These are phyloP conservation scores for Symbiodinium pilosum DNA, from an alignment of 73 alveolate species.

Conservation along the genomic window DNA sequence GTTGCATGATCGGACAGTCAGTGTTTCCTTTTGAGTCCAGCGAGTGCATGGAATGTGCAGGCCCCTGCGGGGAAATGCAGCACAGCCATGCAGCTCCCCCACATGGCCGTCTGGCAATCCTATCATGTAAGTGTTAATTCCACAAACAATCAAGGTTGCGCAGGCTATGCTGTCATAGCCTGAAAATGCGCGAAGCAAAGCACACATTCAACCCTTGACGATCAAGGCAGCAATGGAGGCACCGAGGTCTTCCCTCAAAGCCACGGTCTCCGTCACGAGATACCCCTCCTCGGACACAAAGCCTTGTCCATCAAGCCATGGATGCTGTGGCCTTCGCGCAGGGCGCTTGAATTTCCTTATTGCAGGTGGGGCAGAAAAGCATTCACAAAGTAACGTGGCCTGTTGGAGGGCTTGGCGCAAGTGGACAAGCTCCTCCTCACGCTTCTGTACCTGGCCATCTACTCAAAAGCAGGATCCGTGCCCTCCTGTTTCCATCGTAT, in stretches of 20 bases:
- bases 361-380: too few species aligned
- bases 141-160: too few species aligned
- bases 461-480: too few species aligned
- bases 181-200: too few species aligned
- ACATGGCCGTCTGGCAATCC: not conserved
- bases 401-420: conserved; percentile 76
- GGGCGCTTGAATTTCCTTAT: too few species aligned
- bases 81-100: not conserved
- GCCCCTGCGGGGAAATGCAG: not conserved
- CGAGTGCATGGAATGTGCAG: not conserved
- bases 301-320: not conserved
- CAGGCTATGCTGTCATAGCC: too few species aligned
- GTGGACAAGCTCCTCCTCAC: conserved; percentile 78
- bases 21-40: not conserved
- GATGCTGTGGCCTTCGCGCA: not conserved
- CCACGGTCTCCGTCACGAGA: too few species aligned
- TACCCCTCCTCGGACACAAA: too few species aligned
- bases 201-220: too few species aligned
- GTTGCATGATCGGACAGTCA: not conserved
- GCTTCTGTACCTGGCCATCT: conserved; percentile 42
- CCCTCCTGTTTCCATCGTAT: too few species aligned
- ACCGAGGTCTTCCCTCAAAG: too few species aligned
- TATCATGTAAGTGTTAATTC: not conserved
- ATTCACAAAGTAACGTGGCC: not conserved
- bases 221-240: too few species aligned